Base-by-base conservation (phyloP, 2,329 filamentous ascomycete species). In the Fusarium sp. region DNA sequence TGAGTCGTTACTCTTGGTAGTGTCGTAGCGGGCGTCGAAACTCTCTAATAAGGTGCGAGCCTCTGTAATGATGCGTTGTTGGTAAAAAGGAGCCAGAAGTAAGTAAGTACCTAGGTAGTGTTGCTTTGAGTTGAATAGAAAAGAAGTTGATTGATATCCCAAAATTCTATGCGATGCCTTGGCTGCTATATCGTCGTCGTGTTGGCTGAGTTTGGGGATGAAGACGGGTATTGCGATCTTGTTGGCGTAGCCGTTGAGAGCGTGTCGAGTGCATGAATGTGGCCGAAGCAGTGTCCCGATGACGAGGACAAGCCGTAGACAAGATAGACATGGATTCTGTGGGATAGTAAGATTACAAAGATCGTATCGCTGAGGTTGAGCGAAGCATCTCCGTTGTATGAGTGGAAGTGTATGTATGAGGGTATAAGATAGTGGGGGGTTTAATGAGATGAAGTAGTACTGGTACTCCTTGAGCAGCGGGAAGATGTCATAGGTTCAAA, bases 1-100 rank as follows among this genome's bases (percentile, higher is more conserved):
- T 41, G 34, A 48, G 28, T 62, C 47, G 45, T 73, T 48, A 38
- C 47, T 66, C 51, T 44, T 64, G 20, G 24, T 48, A 42, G 10
- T 60, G 18, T 61, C 51, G 66, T 66, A 62, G 55, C 51, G 47
- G 62, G 63, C 67, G 67, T 74, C 72, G 63, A 73, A 72, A 74
- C 72, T 74, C 71, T 74, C 71, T 74, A 74, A 73, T 72, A 74
- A 74, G 72, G 67, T 74, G 72, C 71, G 68, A 74, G 68, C 59
- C 68, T 74, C 63, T 63, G 59, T 74, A 15, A 34, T 32, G 5
- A 34, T 24, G 12, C 15, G 41, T 47, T 18, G 32, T 47, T 30
- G 39, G 51, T 39, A 15, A n/a, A n/a, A 22, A 28, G 32, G 41
- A 68, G 45, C 20, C 55, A 51, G 59, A 47, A 41, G 22, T 36